Conservation (phyloP, 495 filamentous ascomycete species). For the Podospora bellae-mahoneyi region DNA sequence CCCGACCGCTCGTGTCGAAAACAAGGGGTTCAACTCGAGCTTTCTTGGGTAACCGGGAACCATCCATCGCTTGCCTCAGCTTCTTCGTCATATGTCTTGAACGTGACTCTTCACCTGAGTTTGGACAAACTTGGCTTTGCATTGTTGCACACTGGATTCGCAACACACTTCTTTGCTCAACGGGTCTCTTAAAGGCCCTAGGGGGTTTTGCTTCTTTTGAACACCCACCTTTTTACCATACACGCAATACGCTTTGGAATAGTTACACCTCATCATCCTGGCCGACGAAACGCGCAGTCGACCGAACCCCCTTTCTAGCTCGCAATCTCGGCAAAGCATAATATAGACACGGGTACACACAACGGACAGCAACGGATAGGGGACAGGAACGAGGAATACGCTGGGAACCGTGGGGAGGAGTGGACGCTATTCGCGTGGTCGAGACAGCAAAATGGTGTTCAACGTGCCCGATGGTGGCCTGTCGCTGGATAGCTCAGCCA, state of each 20-base stretch:
- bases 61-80: not conserved
- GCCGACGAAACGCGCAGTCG: not conserved
- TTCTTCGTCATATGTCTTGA: slow-evolving; percentile 6
- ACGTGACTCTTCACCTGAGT: not conserved
- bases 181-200: not conserved
- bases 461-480: slow-evolving; percentile 44
- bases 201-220: not conserved
- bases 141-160: slow-evolving; percentile 6
- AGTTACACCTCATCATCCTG: not conserved
- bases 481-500: slow-evolving; percentile 43
- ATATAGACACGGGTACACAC: not conserved
- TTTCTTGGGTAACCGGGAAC: not conserved
- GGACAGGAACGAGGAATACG: slow-evolving; percentile 1
- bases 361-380: not conserved
- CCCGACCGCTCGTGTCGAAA: not conserved
- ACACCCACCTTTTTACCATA: not conserved
- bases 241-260: not conserved
- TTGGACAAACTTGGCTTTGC: slow-evolving; percentile 3
- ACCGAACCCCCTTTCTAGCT: not conserved
- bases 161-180: not conserved
- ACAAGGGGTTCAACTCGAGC: not conserved
- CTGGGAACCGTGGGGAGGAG: slow-evolving; percentile 20
- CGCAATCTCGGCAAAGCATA: not conserved
- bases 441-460: slow-evolving; percentile 34
- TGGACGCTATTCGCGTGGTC: slow-evolving; percentile 9